Evolutionary conservation across 495 filamentous ascomycete genomes (phyloP).

Genomic region (Aspergillus campestris): DNA sequence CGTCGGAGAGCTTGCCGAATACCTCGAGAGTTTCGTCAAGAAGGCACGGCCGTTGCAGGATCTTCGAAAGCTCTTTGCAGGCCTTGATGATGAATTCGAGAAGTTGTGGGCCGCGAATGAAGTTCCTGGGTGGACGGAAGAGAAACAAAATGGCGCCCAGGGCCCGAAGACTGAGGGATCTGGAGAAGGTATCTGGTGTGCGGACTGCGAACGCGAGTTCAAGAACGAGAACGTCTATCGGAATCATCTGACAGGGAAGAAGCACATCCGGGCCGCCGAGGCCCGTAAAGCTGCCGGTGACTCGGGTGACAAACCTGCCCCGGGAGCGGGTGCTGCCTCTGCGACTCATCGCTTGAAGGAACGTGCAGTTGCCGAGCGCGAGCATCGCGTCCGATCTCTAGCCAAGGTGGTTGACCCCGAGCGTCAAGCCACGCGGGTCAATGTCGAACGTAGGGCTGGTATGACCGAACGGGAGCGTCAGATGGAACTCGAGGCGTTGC

Average conservation of each 20-base stretch:
- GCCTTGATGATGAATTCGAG: conserved; percentile 75
- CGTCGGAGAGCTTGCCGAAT: conserved; percentile 65
- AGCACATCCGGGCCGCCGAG: conserved; percentile 78
- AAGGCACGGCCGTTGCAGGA: conserved; percentile 76
- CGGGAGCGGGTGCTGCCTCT: conserved; percentile 18
- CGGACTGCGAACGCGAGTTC: conserved; percentile 88
- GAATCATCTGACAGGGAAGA: conserved; percentile 79
- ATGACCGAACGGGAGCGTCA: conserved; percentile 94
- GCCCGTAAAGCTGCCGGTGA: conserved; percentile 39
- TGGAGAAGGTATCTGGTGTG: conserved; percentile 73
- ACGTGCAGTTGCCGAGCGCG: conserved; percentile 80
- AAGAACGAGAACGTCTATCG: conserved; percentile 93
- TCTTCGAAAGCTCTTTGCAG: conserved; percentile 63
- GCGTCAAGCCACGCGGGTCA: conserved; percentile 76
- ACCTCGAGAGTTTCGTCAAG: conserved; percentile 80
- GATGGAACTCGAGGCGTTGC: conserved; percentile 82
- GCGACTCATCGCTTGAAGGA: conserved; percentile 64
- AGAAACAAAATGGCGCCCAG: conserved; percentile 37
- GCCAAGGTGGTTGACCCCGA: conserved; percentile 67
- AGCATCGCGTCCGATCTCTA: conserved; percentile 72
- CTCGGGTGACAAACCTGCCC: conserved; percentile 14
- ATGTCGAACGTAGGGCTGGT: conserved; percentile 88
- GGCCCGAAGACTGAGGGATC: conserved; percentile 48
- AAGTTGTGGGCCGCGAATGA: conserved; percentile 71
- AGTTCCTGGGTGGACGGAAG: conserved; percentile 69